These are phyloP conservation scores for Magnusiomyces sp. DNA, from an alignment of 1,139 yeast genomes.

Conservation along the genomic window DNA sequence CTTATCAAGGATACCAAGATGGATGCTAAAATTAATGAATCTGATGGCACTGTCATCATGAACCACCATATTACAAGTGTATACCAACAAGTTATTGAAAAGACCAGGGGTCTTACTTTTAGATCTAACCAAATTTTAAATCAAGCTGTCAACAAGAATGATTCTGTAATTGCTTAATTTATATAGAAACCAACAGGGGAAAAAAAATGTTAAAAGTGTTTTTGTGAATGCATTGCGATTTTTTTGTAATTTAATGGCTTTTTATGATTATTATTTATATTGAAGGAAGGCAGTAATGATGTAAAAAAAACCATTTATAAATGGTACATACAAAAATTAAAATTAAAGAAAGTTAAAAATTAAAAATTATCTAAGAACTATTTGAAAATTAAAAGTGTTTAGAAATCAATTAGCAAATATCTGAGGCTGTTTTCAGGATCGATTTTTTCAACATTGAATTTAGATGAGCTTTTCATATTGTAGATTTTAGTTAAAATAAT, in stretches of 20 bases:
- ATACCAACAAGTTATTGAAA: conserved; percentile 51
- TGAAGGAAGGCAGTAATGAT: background rate
- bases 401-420: conserved; percentile 1
- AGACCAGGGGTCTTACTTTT: conserved; percentile 51
- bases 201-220: background rate
- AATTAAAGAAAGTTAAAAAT: background rate
- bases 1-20: conserved; percentile 42
- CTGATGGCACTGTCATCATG: conserved; percentile 41
- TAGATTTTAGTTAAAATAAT: background rate
- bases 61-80: conserved; percentile 40
- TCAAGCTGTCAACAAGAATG: conserved; percentile 27
- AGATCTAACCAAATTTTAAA: conserved; percentile 46
- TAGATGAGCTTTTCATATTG: background rate
- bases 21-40: conserved; percentile 44
- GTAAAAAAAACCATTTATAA: background rate
- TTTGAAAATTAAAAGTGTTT: background rate
- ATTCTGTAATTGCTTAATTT: conserved; percentile 15
- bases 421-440: background rate
- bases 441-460: background rate
- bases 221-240: background rate
- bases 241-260: background rate
- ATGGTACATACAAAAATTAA: background rate
- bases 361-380: background rate
- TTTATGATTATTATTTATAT: background rate
- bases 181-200: background rate